Evolutionary conservation across 2,329 filamentous ascomycete genomes (phyloP).

Genomic region (Hypoxylon sp.): DNA sequence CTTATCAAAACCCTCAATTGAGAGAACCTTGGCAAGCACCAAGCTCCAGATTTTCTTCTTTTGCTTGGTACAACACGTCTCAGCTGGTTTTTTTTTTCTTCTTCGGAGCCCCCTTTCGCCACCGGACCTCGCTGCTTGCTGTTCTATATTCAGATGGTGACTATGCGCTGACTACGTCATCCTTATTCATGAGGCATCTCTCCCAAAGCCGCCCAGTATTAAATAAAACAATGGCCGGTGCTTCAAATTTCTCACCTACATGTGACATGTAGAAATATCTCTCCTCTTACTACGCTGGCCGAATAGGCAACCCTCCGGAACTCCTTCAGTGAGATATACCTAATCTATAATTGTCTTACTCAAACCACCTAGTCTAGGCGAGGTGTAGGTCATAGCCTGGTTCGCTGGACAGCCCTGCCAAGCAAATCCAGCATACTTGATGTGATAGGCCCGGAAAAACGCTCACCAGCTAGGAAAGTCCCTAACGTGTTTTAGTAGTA

Average conservation of each 20-base stretch:
- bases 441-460: slow-evolving; percentile 36
- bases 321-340: slow-evolving; percentile 17
- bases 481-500: not conserved
- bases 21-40: slow-evolving; percentile 20
- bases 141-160: slow-evolving; percentile 1
- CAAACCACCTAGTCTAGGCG: not conserved
- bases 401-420: slow-evolving; percentile 28
- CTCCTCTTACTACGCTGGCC: slow-evolving; percentile 33
- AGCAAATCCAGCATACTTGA: slow-evolving; percentile 7
- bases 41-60: slow-evolving; percentile 6
- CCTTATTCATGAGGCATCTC: not conserved
- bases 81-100: slow-evolving; percentile 15
- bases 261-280: slow-evolving; percentile 21
- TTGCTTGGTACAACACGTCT: not conserved
- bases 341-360: slow-evolving; percentile 20
- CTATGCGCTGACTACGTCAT: slow-evolving; percentile 28
- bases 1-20: slow-evolving; percentile 31
- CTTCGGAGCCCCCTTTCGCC: slow-evolving; percentile 14
- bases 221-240: not conserved
- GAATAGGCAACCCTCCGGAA: slow-evolving; percentile 21
- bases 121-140: slow-evolving; percentile 26
- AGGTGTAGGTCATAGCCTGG: slow-evolving; percentile 5
- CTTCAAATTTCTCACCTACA: slow-evolving; percentile 17
- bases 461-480: slow-evolving; percentile 12
- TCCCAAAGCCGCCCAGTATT: not conserved